phyloP scores from a whole-genome alignment of 164 flowering plant genomes.

The Brasenia schreberi region DNA sequence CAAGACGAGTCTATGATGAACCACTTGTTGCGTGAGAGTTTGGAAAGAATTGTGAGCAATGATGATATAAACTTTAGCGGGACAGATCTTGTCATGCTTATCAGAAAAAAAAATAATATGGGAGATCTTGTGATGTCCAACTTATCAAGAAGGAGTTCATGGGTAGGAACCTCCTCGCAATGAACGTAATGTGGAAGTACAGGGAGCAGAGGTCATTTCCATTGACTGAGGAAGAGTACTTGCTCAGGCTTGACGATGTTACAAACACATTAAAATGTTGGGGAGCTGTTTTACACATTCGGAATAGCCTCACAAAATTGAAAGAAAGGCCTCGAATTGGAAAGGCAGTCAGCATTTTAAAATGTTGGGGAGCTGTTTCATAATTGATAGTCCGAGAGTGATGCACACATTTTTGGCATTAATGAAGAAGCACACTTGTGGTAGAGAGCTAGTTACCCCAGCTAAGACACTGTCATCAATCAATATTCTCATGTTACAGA shows the following conservation, averaged over 20 bases:
- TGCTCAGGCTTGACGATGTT: constrained; percentile 90
- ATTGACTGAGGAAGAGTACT: constrained; percentile 87
- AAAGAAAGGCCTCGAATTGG: constrained; percentile 96
- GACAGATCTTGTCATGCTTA: constrained; percentile 82
- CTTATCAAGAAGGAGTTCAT: constrained; percentile 95
- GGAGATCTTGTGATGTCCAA: constrained; percentile 91
- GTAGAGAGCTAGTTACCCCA: no score
- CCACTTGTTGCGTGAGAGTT: constrained; percentile 47
- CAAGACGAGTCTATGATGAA: no score
- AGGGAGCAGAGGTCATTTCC: constrained; percentile 96
- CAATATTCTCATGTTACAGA: no score
- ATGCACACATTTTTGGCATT: no score
- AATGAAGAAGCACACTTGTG: no score
- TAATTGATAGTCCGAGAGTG: no score
- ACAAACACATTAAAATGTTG: constrained; percentile 88
- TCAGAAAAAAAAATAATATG: constrained; percentile 85
- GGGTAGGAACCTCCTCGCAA: no score
- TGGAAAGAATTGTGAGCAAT: constrained; percentile 69
- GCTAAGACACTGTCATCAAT: no score
- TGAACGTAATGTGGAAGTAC: no score
- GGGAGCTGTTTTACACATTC: constrained; percentile 95
- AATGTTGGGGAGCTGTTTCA: no score
- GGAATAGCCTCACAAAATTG: constrained; percentile 64
- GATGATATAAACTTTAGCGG: constrained; percentile 91
- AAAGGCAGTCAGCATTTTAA: no score